phyloP scores from a whole-genome alignment of 169 alveolate species.

The Eimeria maxima region DNA sequence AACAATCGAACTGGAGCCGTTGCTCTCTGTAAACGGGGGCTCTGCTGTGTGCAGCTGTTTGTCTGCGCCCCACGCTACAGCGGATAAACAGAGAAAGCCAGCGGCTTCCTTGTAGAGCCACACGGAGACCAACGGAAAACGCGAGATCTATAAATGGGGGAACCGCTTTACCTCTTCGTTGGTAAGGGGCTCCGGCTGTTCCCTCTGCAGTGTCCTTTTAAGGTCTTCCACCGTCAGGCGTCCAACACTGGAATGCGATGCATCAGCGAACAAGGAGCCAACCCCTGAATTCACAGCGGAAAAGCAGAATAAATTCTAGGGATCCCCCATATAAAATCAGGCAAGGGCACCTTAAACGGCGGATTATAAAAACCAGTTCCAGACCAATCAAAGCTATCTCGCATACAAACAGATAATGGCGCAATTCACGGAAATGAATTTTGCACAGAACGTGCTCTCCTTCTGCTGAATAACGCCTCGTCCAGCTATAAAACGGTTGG shows the following conservation, averaged over 20 bases:
- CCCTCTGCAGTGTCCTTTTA: slow-evolving; percentile 58
- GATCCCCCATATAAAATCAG: not conserved
- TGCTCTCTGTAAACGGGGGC: not conserved
- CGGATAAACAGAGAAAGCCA: not conserved
- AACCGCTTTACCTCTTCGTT: slow-evolving; percentile 52
- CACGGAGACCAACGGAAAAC: not conserved
- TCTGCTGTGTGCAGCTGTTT: not conserved
- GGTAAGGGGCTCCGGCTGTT: slow-evolving; percentile 66
- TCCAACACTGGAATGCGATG: slow-evolving; percentile 60
- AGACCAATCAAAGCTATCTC: not conserved
- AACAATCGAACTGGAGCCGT: not conserved
- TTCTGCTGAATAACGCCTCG: not conserved
- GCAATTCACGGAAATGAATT: not conserved
- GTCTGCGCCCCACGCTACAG: not conserved
- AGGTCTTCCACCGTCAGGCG: slow-evolving; percentile 61
- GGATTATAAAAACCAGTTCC: not conserved
- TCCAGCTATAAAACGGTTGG: not conserved
- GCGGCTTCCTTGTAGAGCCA: not conserved
- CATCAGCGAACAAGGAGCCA: slow-evolving; percentile 40
- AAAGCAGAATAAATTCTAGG: not conserved
- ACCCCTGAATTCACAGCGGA: not conserved
- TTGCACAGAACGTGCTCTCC: not conserved
- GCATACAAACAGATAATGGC: not conserved
- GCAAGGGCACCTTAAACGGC: not conserved
- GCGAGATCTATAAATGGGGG: not conserved